Percentiles rank a stretch among this genome's conserved stretches.
Conservation (phyloP, 2,329 filamentous ascomycete species). For the Coniochaeta ligniaria region DNA sequence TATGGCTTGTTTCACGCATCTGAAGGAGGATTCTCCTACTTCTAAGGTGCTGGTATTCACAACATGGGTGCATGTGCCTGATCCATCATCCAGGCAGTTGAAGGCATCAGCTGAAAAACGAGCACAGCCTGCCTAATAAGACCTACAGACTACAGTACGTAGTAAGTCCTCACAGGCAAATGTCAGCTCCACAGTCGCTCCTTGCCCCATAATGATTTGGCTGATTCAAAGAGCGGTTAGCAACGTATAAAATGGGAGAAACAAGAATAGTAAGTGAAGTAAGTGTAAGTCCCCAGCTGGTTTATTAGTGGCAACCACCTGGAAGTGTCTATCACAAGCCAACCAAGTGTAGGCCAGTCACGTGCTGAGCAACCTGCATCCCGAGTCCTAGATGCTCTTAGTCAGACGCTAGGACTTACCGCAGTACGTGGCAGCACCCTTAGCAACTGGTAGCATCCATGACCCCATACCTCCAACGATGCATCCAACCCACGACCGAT, state of each 20-base stretch:
- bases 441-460: not conserved
- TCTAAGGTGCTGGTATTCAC: too few relatives aligned
- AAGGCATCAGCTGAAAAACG: not conserved
- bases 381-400: not conserved
- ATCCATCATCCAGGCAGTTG: not conserved
- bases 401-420: not conserved
- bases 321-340: not conserved
- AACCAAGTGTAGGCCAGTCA: not conserved
- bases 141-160: not conserved
- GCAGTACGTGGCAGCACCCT: not conserved
- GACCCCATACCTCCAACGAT: not conserved
- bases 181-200: not conserved
- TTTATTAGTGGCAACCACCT: too few relatives aligned
- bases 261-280: not conserved
- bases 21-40: too few relatives aligned
- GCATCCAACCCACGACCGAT: not conserved
- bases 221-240: too few relatives aligned
- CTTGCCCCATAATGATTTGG: not conserved
- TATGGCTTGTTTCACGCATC: not conserved
- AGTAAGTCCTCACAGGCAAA: too few relatives aligned
- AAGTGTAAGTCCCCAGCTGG: not conserved
- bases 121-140: not conserved
- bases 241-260: too few relatives aligned
- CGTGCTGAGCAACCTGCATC: not conserved
- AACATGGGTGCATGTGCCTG: too few relatives aligned